Evolutionary conservation across 768 basidiomycete genomes (phyloP).

Genomic region (Brasilioporus rufonigricans): DNA sequence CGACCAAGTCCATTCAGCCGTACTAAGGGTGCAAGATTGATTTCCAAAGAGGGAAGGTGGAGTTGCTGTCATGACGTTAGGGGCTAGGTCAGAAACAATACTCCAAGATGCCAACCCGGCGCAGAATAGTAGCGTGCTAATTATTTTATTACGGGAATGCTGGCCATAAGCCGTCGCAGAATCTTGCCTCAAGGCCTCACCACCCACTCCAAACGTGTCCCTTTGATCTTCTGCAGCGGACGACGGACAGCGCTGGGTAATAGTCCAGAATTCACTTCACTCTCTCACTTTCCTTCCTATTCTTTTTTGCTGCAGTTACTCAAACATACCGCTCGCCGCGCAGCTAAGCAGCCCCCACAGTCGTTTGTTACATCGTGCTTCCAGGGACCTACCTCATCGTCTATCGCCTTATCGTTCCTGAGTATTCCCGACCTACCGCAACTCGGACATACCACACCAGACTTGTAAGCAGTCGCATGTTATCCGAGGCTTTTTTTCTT

Average conservation of each 20-base stretch:
- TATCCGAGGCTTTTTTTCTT: neutral
- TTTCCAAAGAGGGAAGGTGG: neutral
- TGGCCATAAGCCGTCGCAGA: slow-evolving; percentile 4
- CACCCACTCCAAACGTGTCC: neutral
- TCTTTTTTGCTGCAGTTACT: neutral
- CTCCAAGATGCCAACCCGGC: neutral
- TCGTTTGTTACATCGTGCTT: neutral
- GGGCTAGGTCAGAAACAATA: no score
- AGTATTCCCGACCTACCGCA: neutral
- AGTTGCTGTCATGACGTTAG: neutral
- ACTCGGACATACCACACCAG: neutral
- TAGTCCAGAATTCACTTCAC: neutral
- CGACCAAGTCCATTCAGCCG: neutral
- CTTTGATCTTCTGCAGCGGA: neutral
- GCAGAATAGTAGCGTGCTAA: neutral
- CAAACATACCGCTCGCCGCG: neutral
- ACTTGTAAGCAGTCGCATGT: neutral
- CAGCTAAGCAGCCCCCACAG: neutral
- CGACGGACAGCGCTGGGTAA: neutral
- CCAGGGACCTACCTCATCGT: neutral
- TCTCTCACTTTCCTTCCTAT: neutral
- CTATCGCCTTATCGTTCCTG: neutral
- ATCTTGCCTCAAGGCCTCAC: neutral
- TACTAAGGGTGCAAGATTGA: neutral
- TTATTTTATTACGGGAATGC: neutral